Base-by-base conservation (phyloP, 1,284 basidiomycete genomes). In the Chiua sp. region DNA sequence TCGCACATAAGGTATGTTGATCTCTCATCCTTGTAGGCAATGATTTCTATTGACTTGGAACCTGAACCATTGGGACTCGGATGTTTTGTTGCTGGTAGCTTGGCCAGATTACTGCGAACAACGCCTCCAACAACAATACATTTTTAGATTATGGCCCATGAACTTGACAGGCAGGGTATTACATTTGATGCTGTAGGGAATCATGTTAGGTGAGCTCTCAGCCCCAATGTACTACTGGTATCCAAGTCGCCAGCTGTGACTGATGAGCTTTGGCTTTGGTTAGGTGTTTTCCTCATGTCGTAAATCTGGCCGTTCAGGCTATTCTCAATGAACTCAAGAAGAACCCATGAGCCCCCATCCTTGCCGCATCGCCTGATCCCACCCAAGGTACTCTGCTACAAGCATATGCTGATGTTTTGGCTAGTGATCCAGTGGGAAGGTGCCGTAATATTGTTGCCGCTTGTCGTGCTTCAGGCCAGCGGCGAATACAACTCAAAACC, bases 271-370 rank as follows among this genome's bases (percentile, higher is more conserved):
- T 47, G 22, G 13, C 13, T 35, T 33, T 51, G 37, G 55, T 50
- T 47, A 79, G 77, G 50, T 79, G 77, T 61, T 78, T 78, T 63
- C 75, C 75, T 1, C 77, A 78, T 57, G 69, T 79, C 47, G 69
- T 77, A 22, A 79, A 79, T 55, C 64, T 78, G 22, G 74, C 73
- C 0, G 70, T 69, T 48, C 64, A 78, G 59, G 68, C 72, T 15
- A 63, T 73, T 22, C 51, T 77, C 5, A 48, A 56, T 7, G 68
- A 57, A 47, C 49, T 57, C 35, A 52, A 57, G 39, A 46, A 33
- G 15, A 52, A 57, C 26, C 56, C 56, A 37, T 10, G 32, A 28
- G n/a, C 22, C 26, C 56, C 56, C 35, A 28, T 52, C n/a, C 56
- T 57, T 32, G 6, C 32, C 32, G 32, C 32, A 33, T 33, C 32